Evolutionary conservation across 73 alveolate genomes (phyloP).

Genomic region (Paramecium tetraurelia): DNA sequence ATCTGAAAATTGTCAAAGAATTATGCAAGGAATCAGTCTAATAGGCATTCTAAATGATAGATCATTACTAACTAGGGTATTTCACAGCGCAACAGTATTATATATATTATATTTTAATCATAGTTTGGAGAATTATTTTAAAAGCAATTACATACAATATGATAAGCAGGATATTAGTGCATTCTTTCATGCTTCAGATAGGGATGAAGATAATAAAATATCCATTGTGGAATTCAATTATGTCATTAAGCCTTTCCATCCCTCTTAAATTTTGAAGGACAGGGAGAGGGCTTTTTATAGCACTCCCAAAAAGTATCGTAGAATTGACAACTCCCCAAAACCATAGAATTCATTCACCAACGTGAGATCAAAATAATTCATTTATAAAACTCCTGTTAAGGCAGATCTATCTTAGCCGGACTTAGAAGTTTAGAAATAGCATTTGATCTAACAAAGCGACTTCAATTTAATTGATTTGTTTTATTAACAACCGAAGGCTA

Average conservation of each 20-base stretch:
- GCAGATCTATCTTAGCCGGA: constrained; percentile 6
- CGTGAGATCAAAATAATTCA: constrained; percentile 13
- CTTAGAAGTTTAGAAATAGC: background rate
- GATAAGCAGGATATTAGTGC: constrained; percentile 8
- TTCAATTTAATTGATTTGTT: constrained; percentile 15
- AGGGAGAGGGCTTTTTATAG: constrained; percentile 44
- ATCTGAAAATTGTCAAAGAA: background rate
- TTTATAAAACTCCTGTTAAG: constrained; percentile 34
- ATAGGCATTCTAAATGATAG: background rate
- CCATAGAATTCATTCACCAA: constrained; percentile 33
- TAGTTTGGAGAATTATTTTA: background rate
- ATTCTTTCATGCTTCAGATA: constrained; percentile 28
- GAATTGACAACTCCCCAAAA: constrained; percentile 26
- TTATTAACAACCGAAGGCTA: constrained; percentile 25
- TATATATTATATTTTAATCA: background rate
- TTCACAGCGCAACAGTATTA: background rate
- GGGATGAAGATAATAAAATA: constrained; percentile 45
- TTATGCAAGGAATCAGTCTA: constrained; percentile 12
- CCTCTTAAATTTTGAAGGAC: constrained; percentile 31
- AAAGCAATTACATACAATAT: background rate
- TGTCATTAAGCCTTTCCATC: constrained; percentile 24
- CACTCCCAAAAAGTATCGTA: constrained; percentile 41
- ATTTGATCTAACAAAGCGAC: background rate
- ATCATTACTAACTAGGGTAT: background rate
- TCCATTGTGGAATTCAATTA: background rate